Base-by-base conservation (phyloP, 257 asterid species). In the Plantago elongata region DNA sequence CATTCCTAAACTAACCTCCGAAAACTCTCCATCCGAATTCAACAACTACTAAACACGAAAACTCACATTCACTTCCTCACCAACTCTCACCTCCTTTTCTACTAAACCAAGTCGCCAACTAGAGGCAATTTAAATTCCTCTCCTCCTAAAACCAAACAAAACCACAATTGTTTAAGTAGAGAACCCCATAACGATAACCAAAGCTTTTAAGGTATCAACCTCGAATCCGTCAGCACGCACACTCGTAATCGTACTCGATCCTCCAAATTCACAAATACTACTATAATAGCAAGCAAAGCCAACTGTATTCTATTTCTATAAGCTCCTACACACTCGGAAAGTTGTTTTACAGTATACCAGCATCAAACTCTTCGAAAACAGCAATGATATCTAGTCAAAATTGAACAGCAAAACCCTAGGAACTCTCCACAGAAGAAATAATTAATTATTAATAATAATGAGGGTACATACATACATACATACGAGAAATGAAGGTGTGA, bases 161-260 rank as follows among this genome's bases (percentile, higher is more conserved):
- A 56, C 34, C 57, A 4, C 30, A 73, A 56, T 37, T 60, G 27
- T 66, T 57, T 64, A 51, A 71, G 61, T 75, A 59, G 69, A 54
- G 45, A 75, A 73, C 14, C 22, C 72, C 5, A 34, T 34, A 34
- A 34, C 77, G 13, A 80, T n/a, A 37, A 56, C 34, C 71, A 61
- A 73, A 75, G 72, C 71, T 69, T 18, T 54, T 62, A 57, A 40
- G 18, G 75, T 57, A 78, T 79, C 74, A 77, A 77, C 67, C 63
- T 67, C 60, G 73, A 71, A 69, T 34, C 61, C 18, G 61, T 70
- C 75, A 72, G 61, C 57, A 73, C 49, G 30, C 59, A 50, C 78
- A 62, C 65, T 69, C 3, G 40, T 34, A 34, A 70, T 54, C 59
- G 54, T 69, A 57, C 74, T 78, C 69, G 76, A 66, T 57, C 5